phyloP scores from a whole-genome alignment of 73 alveolate species.

The Tetrahymena thermophila region DNA sequence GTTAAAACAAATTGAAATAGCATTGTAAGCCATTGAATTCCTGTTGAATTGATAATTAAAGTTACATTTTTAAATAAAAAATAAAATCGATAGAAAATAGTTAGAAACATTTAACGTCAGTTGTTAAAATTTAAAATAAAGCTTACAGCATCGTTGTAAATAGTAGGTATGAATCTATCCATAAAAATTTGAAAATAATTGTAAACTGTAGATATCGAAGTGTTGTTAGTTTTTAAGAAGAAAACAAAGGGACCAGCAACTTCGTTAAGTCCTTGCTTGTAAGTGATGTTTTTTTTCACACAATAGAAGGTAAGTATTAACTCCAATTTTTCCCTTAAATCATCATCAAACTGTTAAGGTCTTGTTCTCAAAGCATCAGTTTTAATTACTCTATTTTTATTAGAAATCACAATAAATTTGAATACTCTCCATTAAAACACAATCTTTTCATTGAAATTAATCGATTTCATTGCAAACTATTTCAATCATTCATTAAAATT shows the following conservation, averaged over 20 bases:
- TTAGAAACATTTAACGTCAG: background rate
- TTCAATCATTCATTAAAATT: too few relatives aligned
- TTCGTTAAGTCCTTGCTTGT: slow-evolving; percentile 81
- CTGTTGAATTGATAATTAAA: slow-evolving; percentile 6
- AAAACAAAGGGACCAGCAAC: slow-evolving; percentile 57
- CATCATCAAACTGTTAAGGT: slow-evolving; percentile 3
- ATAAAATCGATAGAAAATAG: slow-evolving; percentile 16
- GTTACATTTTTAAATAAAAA: slow-evolving; percentile 15
- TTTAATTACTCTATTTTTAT: slow-evolving; percentile 3
- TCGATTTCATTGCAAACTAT: too few relatives aligned
- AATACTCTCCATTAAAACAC: background rate
- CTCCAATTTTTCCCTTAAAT: slow-evolving; percentile 41
- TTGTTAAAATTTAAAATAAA: background rate
- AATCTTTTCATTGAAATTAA: too few relatives aligned
- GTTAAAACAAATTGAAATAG: slow-evolving; percentile 14
- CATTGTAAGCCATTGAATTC: slow-evolving; percentile 48
- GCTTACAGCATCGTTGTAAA: slow-evolving; percentile 10
- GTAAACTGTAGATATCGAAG: background rate
- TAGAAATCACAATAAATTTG: background rate
- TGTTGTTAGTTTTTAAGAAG: slow-evolving; percentile 1
- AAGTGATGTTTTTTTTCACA: slow-evolving; percentile 39
- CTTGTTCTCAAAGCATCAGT: slow-evolving; percentile 30
- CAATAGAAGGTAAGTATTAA: slow-evolving; percentile 58
- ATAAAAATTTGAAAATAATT: slow-evolving; percentile 13
- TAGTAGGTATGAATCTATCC: slow-evolving; percentile 10